These are phyloP conservation scores for Calonectria multiphialidica DNA, from an alignment of 2,329 filamentous ascomycete genomes.

Conservation along the genomic window DNA sequence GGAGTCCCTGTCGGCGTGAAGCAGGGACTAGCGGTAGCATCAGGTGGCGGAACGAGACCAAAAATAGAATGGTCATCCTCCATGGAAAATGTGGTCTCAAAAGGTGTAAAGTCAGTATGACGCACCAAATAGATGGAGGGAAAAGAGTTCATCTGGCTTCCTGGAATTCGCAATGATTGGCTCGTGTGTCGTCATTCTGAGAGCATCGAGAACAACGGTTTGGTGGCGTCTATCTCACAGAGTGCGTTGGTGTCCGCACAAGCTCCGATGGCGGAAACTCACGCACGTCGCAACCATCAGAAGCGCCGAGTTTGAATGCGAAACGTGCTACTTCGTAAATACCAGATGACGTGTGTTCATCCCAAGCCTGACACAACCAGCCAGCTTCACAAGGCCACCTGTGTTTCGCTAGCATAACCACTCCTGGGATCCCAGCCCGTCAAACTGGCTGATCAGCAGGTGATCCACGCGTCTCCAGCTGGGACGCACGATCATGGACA, in stretches of 20 bases:
- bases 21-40: no score
- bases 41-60: no score
- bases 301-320: neutral
- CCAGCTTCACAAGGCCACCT: neutral
- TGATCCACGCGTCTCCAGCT: neutral
- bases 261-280: neutral
- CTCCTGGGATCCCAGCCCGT: neutral
- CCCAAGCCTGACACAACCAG: neutral
- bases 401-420: neutral
- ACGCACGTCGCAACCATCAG: neutral
- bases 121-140: no score
- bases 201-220: neutral
- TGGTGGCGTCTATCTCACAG: no score
- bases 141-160: no score
- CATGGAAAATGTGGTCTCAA: no score
- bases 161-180: neutral
- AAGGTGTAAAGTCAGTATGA: no score
- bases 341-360: neutral
- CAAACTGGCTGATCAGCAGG: neutral
- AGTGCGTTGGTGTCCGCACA: neutral
- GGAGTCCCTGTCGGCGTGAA: no score
- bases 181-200: no score
- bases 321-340: neutral
- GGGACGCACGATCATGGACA: neutral
- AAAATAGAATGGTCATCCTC: no score